A percentile compares a stretch with the other conserved stretches of the same genome.
These are phyloP conservation scores for Backusella luteola DNA, from an alignment of 192 early-diverging fungal genomes.

Conservation along the genomic window DNA sequence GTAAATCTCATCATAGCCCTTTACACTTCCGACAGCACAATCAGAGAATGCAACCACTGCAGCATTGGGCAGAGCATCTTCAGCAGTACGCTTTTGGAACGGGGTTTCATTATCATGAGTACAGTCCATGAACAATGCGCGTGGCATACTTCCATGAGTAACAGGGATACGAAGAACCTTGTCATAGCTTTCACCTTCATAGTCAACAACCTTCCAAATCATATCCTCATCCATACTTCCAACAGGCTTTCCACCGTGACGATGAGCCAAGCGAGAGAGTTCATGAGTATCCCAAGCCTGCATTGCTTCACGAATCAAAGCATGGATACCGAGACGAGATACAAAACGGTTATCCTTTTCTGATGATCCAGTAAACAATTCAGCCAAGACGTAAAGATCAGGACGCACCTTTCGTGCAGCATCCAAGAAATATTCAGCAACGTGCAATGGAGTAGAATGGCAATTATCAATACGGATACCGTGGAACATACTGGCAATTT, in stretches of 20 bases:
- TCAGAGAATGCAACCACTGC: conserved; percentile 88
- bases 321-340: conserved; percentile 90
- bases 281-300: conserved; percentile 94
- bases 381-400: conserved; percentile 95
- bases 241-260: conserved; percentile 88
- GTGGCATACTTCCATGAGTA: conserved; percentile 77
- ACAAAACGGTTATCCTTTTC: conserved; percentile 94
- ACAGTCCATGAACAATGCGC: conserved; percentile 98
- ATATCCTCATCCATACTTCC: conserved; percentile 79
- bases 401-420: conserved; percentile 80
- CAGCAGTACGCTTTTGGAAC: conserved; percentile 82
- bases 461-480: conserved; percentile 99
- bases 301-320: conserved; percentile 97
- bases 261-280: conserved; percentile 85
- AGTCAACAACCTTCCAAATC: conserved; percentile 44
- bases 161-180: conserved; percentile 53
- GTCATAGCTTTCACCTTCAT: conserved; percentile 24
- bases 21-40: conserved; percentile 94
- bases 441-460: conserved; percentile 95
- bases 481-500: conserved; percentile 87
- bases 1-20: conserved; percentile 95
- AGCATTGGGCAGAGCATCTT: conserved; percentile 90
- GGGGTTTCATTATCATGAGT: conserved; percentile 99
- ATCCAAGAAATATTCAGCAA: conserved; percentile 91
- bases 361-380: conserved; percentile 97